Conservation (phyloP, 2,329 filamentous ascomycete species). For the Colletotrichum sidae region DNA sequence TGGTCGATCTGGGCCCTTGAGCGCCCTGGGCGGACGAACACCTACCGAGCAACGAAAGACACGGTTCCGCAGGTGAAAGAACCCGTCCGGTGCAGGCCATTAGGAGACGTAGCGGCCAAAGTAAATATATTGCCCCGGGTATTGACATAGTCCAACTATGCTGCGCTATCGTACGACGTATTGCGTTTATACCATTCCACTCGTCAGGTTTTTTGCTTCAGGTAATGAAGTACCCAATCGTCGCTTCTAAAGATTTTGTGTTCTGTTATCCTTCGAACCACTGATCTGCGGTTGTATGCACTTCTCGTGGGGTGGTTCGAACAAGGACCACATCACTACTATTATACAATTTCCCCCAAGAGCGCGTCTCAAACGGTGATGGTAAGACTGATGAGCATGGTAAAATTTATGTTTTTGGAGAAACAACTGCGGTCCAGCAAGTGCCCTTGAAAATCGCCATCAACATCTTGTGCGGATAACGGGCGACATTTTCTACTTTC, state of each 20-base stretch:
- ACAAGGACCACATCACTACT: slow-evolving; percentile 31
- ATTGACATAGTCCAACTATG: too few relatives aligned
- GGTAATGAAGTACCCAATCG: too few relatives aligned
- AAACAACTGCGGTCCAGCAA: slow-evolving; percentile 3
- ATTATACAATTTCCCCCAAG: slow-evolving; percentile 18
- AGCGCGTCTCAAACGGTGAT: not conserved
- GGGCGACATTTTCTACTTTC: slow-evolving; percentile 27
- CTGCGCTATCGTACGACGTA: slow-evolving; percentile 15
- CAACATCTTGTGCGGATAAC: slow-evolving; percentile 27
- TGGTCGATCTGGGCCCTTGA: too few relatives aligned
- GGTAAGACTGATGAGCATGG: slow-evolving; percentile 33
- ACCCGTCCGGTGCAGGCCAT: too few relatives aligned
- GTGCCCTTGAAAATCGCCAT: not conserved
- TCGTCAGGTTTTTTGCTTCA: too few relatives aligned
- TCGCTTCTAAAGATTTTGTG: not conserved
- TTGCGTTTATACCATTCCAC: too few relatives aligned
- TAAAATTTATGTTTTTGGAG: slow-evolving; percentile 28
- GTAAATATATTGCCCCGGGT: too few relatives aligned
- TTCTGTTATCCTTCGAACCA: slow-evolving; percentile 1
- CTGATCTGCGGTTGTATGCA: slow-evolving; percentile 11
- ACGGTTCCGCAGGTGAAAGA: too few relatives aligned
- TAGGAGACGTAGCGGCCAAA: too few relatives aligned
- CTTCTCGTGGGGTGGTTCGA: slow-evolving; percentile 6
- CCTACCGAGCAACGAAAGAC: too few relatives aligned
- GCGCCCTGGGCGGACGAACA: too few relatives aligned